Conservation (phyloP, 2,329 filamentous ascomycete genomes). For the Rhinocladiella similis region DNA sequence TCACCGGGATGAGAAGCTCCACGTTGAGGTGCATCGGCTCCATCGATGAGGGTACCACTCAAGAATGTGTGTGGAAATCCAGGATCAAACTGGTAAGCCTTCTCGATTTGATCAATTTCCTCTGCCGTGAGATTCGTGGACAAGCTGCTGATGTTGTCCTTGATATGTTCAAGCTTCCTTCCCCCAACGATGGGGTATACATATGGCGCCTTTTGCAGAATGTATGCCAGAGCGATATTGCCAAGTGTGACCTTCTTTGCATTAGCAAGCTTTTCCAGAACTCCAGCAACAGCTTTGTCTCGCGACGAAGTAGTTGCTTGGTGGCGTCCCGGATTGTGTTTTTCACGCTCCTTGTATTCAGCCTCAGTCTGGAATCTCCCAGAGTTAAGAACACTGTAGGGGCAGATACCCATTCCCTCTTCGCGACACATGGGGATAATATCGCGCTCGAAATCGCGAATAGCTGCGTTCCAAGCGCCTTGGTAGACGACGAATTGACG, state of each 20-base stretch:
- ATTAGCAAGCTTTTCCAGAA: constrained; percentile 48
- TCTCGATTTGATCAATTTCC: constrained; percentile 57
- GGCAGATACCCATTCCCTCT: constrained; percentile 62
- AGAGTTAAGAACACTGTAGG: constrained; percentile 54
- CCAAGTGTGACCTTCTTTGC: constrained; percentile 5
- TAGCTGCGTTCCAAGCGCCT: constrained; percentile 60
- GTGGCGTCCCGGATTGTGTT: constrained; percentile 5
- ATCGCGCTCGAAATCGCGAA: constrained; percentile 67
- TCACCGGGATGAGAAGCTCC: background rate
- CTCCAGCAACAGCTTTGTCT: constrained; percentile 64
- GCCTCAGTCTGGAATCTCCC: constrained; percentile 50
- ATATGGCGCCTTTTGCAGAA: constrained; percentile 52
- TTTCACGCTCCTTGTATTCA: constrained; percentile 7
- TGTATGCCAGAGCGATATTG: constrained; percentile 49
- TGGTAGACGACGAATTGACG: constrained; percentile 70
- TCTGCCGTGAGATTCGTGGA: constrained; percentile 50
- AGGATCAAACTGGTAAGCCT: constrained; percentile 53
- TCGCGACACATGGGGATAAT: constrained; percentile 64
- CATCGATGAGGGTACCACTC: background rate
- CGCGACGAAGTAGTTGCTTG: constrained; percentile 25
- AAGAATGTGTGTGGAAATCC: constrained; percentile 54
- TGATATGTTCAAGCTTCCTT: constrained; percentile 53
- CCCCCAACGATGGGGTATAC: constrained; percentile 58
- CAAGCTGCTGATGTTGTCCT: constrained; percentile 59
- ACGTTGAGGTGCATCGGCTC: background rate